Conservation (phyloP, 495 filamentous ascomycete species). For the Aspergillus asperescens region DNA sequence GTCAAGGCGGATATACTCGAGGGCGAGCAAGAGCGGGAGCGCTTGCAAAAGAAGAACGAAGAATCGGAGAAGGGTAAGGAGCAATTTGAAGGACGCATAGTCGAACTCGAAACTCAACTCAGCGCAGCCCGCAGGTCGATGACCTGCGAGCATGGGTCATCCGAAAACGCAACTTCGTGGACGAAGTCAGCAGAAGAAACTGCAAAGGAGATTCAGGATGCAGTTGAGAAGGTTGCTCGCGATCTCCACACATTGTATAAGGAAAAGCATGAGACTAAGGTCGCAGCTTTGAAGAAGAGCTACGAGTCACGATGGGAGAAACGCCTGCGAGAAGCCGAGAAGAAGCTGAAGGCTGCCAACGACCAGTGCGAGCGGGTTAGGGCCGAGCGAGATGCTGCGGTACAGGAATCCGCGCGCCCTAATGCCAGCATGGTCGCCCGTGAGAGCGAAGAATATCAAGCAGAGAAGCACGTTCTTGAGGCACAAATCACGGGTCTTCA, state of each 20-base stretch:
- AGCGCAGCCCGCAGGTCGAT: slow-evolving; percentile 55
- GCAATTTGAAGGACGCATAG: slow-evolving; percentile 47
- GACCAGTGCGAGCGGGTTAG: slow-evolving; percentile 71
- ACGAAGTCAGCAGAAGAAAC: slow-evolving; percentile 31
- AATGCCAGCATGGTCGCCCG: slow-evolving; percentile 31
- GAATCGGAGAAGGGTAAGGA: slow-evolving; percentile 69
- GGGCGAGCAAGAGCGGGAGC: slow-evolving; percentile 69
- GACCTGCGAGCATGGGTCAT: slow-evolving; percentile 12
- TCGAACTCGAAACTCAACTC: slow-evolving; percentile 69
- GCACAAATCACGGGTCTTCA: slow-evolving; percentile 66
- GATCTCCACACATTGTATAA: slow-evolving; percentile 95
- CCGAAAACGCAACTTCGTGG: slow-evolving; percentile 7
- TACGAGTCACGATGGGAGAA: slow-evolving; percentile 89
- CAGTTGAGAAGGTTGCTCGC: slow-evolving; percentile 83
- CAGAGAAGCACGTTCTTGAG: slow-evolving; percentile 47
- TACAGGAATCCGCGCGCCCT: slow-evolving; percentile 53
- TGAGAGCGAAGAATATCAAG: slow-evolving; percentile 49
- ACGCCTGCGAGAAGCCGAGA: slow-evolving; percentile 69
- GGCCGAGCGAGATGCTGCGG: slow-evolving; percentile 57
- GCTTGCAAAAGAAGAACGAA: slow-evolving; percentile 61
- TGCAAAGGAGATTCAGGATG: slow-evolving; percentile 63
- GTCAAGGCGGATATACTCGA: slow-evolving; percentile 76
- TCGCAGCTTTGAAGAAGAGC: slow-evolving; percentile 87
- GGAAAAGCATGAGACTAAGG: slow-evolving; percentile 92
- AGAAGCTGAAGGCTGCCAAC: slow-evolving; percentile 57